Conservation (phyloP, 768 basidiomycete genomes). For the Hypsizygus marmoreus region DNA sequence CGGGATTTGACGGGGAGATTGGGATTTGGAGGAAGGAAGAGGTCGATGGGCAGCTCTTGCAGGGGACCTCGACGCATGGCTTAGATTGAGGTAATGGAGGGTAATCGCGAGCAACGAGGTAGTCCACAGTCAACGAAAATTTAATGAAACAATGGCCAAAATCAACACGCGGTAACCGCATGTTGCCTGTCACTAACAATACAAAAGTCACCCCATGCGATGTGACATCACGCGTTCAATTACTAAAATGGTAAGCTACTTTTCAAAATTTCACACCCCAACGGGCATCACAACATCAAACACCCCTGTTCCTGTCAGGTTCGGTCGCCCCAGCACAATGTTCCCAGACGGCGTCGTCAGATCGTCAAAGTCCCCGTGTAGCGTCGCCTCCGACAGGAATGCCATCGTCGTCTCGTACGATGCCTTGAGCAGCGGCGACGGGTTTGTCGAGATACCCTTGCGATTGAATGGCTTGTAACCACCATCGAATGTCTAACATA, state of each 20-base stretch:
- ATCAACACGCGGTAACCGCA: constrained; percentile 10
- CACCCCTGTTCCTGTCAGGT: constrained; percentile 88
- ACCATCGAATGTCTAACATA: constrained; percentile 89
- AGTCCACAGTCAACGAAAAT: constrained; percentile 6
- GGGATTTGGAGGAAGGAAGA: constrained; percentile 43
- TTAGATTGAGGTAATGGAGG: no score
- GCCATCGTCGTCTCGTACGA: constrained; percentile 95
- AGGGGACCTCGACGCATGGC: constrained; percentile 55
- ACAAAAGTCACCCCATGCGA: constrained; percentile 15
- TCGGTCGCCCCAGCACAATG: constrained; percentile 88
- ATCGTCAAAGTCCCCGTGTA: constrained; percentile 95
- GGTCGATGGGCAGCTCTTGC: constrained; percentile 59
- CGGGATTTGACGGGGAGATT: constrained; percentile 33
- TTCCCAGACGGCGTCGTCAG: constrained; percentile 87
- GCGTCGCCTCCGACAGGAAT: constrained; percentile 91
- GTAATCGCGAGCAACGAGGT: constrained; percentile 13
- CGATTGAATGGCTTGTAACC: constrained; percentile 99
- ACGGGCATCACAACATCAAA: constrained; percentile 82
- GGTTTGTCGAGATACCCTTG: constrained; percentile 87
- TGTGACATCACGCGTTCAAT: constrained; percentile 23
- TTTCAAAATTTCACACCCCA: constrained; percentile 18
- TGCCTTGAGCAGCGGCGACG: constrained; percentile 96
- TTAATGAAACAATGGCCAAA: constrained; percentile 1
- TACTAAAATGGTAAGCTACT: constrained; percentile 10
- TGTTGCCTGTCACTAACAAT: constrained; percentile 9